Evolutionary conservation across 306 rosid species (phyloP).

Genomic region (Hylodesmum podocarpum): DNA sequence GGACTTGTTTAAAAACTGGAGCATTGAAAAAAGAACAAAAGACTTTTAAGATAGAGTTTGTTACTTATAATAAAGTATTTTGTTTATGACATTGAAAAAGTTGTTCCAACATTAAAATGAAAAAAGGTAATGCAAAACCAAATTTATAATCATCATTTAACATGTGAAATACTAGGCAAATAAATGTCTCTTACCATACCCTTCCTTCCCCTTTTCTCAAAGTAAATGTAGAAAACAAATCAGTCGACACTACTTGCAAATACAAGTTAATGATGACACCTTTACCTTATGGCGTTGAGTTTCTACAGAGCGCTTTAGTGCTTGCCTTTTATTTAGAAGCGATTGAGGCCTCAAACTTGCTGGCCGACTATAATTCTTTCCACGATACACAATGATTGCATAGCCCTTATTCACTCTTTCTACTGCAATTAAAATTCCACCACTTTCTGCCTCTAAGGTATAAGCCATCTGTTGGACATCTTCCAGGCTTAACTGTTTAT

Average conservation of each 20-base stretch:
- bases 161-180: background rate
- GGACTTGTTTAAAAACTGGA: background rate
- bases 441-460: constrained; percentile 89
- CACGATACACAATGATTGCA: constrained; percentile 88
- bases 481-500: constrained; percentile 46
- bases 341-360: constrained; percentile 79
- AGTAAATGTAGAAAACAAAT: constrained; percentile 26
- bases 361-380: constrained; percentile 88
- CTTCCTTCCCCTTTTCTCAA: background rate
- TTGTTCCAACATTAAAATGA: background rate
- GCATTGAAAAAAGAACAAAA: background rate
- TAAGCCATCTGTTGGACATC: constrained; percentile 61
- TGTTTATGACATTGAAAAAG: background rate
- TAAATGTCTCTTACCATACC: constrained; percentile 8
- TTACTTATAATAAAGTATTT: background rate
- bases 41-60: background rate
- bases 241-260: background rate
- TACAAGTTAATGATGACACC: constrained; percentile 16
- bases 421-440: constrained; percentile 85
- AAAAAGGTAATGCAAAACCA: background rate
- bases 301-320: constrained; percentile 78
- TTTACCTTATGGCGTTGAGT: constrained; percentile 83
- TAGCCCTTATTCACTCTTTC: constrained; percentile 77
- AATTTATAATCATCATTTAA: constrained; percentile 9
- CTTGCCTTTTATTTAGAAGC: constrained; percentile 69